Base-by-base conservation (phyloP, 2,329 filamentous ascomycete genomes). In the Aspergillus amoenus region DNA sequence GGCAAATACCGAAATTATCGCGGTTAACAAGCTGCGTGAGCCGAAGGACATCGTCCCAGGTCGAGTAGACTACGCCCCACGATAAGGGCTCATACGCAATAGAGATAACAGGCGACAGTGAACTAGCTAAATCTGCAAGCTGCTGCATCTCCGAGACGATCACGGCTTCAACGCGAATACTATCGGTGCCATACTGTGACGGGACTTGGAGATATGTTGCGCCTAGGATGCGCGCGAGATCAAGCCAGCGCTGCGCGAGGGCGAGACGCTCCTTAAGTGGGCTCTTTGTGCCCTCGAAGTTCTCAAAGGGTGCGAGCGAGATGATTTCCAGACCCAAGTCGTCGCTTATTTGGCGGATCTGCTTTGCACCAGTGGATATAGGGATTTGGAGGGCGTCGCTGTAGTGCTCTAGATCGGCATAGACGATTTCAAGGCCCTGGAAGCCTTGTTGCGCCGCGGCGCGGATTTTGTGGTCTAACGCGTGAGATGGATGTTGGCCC, bases 31-130 rank as follows among this genome's bases (percentile, higher is more conserved):
- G 47, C 5, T 67, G 34, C 0, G 68, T 64, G 2, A 73, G 52
- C 1, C 64, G 39, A 15, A 76, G 48, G 0, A 70, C 65, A 2
- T 62, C 59, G 39, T 76, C 67, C 74, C 73, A 76, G 41, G 68
- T 68, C 0, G 67, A 66, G 52, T 65, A 65, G 46, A 70, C 62
- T 1, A 62, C 68, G 6, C 66, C 65, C 72, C 74, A 76, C 0
- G 68, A 74, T 18, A 70, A 46, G 7, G 62, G 59, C 55, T 76
- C 73, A 40, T 76, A 76, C 1, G 73, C 73, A 41, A 76, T 65
- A 1, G 64, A 64, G 11, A 71, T 55, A n/a, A 60, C 13, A 0
- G 68, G 68, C 5, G 55, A 51, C 15, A 53, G 43, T 2, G 62
- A 54, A 18, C 60, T 61, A 22, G 56, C 70, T 3, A 73, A 48